Percentiles rank a stretch among this genome's conserved stretches.
Evolutionary conservation across 2,329 filamentous ascomycete genomes (phyloP).

Genomic region (Cryphonectria naterciae): DNA sequence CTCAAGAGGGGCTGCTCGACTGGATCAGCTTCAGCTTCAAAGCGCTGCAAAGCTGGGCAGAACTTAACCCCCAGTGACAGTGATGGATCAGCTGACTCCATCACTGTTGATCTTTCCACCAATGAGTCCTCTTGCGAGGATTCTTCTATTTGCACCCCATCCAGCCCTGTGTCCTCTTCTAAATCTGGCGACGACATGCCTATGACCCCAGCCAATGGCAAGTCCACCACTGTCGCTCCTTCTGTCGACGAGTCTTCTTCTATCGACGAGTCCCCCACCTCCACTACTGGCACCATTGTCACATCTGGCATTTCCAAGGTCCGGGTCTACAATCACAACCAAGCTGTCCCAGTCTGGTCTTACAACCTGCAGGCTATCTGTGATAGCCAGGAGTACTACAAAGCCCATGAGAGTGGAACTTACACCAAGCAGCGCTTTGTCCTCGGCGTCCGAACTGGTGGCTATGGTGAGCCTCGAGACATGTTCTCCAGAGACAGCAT

Average conservation of each 20-base stretch:
- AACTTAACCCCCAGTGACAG: not conserved
- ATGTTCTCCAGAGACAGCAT: constrained; percentile 64
- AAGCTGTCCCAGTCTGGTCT: constrained; percentile 54
- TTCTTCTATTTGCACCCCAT: not conserved
- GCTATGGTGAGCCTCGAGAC: constrained; percentile 56
- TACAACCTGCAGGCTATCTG: constrained; percentile 62
- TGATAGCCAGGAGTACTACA: constrained; percentile 67
- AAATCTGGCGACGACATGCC: not conserved
- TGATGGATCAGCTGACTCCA: not conserved
- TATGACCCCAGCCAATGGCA: not conserved
- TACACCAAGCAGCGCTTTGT: constrained; percentile 56
- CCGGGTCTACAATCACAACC: constrained; percentile 37
- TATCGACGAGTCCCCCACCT: not conserved
- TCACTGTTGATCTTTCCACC: not conserved
- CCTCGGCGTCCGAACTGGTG: constrained; percentile 63
- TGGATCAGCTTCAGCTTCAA: not conserved
- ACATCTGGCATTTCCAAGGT: not conserved
- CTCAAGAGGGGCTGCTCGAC: not conserved
- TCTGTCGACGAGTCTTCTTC: not conserved
- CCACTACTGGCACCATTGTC: not conserved
- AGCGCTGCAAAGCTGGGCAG: not conserved
- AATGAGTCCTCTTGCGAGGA: not conserved
- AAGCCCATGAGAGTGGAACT: constrained; percentile 61
- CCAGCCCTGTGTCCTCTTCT: not conserved
- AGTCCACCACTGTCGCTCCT: not conserved